Evolutionary conservation across 2,329 filamentous ascomycete species (phyloP).

Genomic region (Colletotrichum sp.): DNA sequence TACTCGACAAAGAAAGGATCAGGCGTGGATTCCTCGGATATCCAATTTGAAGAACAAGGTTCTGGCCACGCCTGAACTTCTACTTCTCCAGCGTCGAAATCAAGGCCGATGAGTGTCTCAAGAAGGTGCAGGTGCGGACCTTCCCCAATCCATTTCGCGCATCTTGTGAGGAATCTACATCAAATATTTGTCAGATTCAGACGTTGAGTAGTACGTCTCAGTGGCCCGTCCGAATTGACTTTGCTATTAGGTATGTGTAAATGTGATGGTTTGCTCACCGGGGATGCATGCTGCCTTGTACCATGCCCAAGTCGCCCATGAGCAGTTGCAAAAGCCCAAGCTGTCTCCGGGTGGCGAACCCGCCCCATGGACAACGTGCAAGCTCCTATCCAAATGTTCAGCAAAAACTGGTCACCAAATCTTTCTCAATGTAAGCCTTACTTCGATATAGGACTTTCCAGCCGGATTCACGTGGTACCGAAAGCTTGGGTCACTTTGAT

Average conservation of each 20-base stretch:
- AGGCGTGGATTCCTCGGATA: accelerated
- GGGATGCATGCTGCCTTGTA: not conserved
- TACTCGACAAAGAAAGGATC: not conserved
- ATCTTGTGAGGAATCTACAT: not conserved
- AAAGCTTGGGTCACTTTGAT: not conserved
- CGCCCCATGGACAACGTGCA: not conserved
- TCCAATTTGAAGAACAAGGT: not conserved
- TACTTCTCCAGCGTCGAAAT: not conserved
- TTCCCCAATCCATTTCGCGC: not conserved
- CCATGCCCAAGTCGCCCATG: not conserved
- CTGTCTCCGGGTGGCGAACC: accelerated
- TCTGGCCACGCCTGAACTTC: not conserved
- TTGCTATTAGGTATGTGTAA: too few relatives aligned
- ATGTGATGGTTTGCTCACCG: too few relatives aligned
- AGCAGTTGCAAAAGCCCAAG: not conserved
- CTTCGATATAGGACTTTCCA: not conserved
- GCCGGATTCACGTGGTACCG: not conserved
- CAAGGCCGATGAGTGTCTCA: not conserved
- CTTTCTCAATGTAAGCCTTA: too few relatives aligned
- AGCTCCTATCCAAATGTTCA: accelerated
- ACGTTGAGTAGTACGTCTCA: too few relatives aligned
- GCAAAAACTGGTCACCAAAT: too few relatives aligned
- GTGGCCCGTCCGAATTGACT: too few relatives aligned
- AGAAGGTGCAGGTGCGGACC: not conserved
- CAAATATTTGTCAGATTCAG: too few relatives aligned